phyloP scores from a whole-genome alignment of 164 flowering plant species.

The Aristolochia californica region DNA sequence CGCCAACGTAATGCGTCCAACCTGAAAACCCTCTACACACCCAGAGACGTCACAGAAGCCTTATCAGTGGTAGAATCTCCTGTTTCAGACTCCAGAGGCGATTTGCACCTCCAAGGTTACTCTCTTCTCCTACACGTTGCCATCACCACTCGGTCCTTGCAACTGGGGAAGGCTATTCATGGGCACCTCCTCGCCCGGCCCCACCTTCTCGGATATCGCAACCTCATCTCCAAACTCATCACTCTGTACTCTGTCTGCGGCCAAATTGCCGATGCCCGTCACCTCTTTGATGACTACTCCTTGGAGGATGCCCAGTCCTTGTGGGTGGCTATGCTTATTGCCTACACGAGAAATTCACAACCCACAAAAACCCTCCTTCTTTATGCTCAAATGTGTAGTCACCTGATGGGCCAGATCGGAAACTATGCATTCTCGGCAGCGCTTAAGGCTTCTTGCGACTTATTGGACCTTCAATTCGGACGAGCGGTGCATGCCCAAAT shows the following conservation, averaged over 20 bases:
- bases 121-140: slow-evolving; percentile 25
- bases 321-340: slow-evolving; percentile 35
- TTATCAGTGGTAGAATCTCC: slow-evolving; percentile 19
- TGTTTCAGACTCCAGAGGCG: slow-evolving; percentile 5
- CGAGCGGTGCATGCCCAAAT: slow-evolving; percentile 32
- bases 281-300: slow-evolving; percentile 19
- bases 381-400: slow-evolving; percentile 18
- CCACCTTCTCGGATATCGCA: slow-evolving; percentile 14
- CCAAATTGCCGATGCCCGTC: slow-evolving; percentile 24
- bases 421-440: slow-evolving; percentile 23
- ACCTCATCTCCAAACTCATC: slow-evolving; percentile 24
- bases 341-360: slow-evolving; percentile 25
- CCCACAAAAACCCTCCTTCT: slow-evolving; percentile 19
- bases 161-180: slow-evolving; percentile 26
- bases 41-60: slow-evolving; percentile 26
- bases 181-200: slow-evolving; percentile 15
- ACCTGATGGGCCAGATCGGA: slow-evolving; percentile 5
- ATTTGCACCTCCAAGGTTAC: slow-evolving; percentile 9
- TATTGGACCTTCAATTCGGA: slow-evolving; percentile 17
- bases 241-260: slow-evolving; percentile 34
- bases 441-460: slow-evolving; percentile 21
- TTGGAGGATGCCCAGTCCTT: slow-evolving; percentile 10
- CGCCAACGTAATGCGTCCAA: not conserved
- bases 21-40: slow-evolving; percentile 20
- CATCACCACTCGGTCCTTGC: slow-evolving; percentile 20